Evolutionary conservation across 2,329 filamentous ascomycete genomes (phyloP).

Genomic region (Acrocalymma vagum): DNA sequence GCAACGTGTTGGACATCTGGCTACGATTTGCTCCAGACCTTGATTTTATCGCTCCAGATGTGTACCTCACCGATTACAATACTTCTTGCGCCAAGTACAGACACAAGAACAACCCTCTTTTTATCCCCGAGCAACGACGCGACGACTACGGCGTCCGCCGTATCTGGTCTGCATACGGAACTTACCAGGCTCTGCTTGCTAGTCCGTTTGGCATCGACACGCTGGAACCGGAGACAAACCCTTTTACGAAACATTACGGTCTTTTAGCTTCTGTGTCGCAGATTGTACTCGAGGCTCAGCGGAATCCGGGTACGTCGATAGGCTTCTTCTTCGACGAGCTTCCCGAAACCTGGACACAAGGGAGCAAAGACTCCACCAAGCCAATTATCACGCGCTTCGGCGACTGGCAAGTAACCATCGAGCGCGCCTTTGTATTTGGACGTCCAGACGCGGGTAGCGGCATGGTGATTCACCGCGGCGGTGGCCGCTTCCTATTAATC

Average conservation of each 20-base stretch:
- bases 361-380: conserved; percentile 31
- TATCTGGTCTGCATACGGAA: conserved; percentile 13
- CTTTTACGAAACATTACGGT: conserved; percentile 47
- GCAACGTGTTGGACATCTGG: conserved; percentile 56
- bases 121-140: conserved; percentile 60
- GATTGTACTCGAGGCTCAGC: conserved; percentile 45
- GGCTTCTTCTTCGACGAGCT: conserved; percentile 53
- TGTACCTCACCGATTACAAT: conserved; percentile 58
- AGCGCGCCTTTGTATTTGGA: conserved; percentile 54
- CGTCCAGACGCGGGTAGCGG: conserved; percentile 46
- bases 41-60: conserved; percentile 55
- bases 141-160: conserved; percentile 45
- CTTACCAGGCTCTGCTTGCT: conserved; percentile 6
- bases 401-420: conserved; percentile 42
- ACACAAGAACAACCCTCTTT: conserved; percentile 53
- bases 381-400: conserved; percentile 33
- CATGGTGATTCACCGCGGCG: conserved; percentile 49
- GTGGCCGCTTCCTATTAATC: conserved; percentile 49
- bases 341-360: conserved; percentile 32
- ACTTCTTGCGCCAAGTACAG: conserved; percentile 51
- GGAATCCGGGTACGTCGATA: conserved; percentile 41
- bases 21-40: conserved; percentile 46
- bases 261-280: conserved; percentile 37
- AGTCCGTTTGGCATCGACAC: conserved; percentile 47
- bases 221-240: conserved; percentile 31